These are phyloP conservation scores for Geranium rotundifolium DNA, from an alignment of 345 rosid species.

Conservation along the genomic window DNA sequence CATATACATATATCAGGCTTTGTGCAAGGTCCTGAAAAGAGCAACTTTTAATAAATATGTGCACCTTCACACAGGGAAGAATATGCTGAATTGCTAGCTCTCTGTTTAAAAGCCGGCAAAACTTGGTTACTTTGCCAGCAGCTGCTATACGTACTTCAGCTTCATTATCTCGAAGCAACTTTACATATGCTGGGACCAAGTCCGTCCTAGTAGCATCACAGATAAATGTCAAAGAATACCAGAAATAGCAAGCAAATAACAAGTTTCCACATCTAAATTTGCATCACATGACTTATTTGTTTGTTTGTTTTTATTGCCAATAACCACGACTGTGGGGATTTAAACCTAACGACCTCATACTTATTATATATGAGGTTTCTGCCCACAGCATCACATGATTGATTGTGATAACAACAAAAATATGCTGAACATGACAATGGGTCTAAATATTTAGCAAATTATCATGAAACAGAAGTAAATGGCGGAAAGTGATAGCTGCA, in stretches of 20 bases:
- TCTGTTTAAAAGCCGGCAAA: slow-evolving; percentile 76
- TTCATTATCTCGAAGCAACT: slow-evolving; percentile 88
- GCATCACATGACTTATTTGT: background rate
- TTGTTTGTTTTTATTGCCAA: too few relatives aligned
- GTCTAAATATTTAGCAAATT: too few relatives aligned
- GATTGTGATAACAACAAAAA: too few relatives aligned
- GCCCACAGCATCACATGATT: too few relatives aligned
- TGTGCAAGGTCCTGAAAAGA: background rate
- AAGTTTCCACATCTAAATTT: background rate
- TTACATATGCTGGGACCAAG: slow-evolving; percentile 89
- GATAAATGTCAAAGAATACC: background rate
- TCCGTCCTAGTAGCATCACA: slow-evolving; percentile 40
- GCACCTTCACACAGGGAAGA: slow-evolving; percentile 90
- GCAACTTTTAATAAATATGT: background rate
- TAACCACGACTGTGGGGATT: too few relatives aligned
- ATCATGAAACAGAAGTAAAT: too few relatives aligned
- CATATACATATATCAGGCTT: background rate
- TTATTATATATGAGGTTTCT: too few relatives aligned
- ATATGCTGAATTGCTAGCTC: slow-evolving; percentile 76
- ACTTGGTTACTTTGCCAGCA: slow-evolving; percentile 94
- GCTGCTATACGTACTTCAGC: slow-evolving; percentile 99
- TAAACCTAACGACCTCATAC: too few relatives aligned
- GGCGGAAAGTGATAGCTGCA: too few relatives aligned
- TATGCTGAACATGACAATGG: too few relatives aligned
- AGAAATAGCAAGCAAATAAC: background rate